A percentile compares a stretch with the other conserved stretches of the same genome.
Conservation (phyloP, 2,329 filamentous ascomycete species). For the Pseudocercospora fijiensis region DNA sequence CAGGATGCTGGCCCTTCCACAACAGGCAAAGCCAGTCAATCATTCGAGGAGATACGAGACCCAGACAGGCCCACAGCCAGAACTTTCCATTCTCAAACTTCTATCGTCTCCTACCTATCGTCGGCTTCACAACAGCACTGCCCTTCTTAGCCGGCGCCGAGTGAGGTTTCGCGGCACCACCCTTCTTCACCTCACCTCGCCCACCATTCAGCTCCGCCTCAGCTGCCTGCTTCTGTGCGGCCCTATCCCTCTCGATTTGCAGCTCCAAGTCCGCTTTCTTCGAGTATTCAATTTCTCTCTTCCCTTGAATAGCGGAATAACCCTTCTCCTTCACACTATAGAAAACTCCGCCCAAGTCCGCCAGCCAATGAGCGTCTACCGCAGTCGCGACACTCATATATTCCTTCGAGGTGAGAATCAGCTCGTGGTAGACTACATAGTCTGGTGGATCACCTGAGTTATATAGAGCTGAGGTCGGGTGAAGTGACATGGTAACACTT, state of each 20-base stretch:
- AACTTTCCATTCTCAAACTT: neutral
- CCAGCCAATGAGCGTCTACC: constrained; percentile 95
- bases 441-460: constrained; percentile 91
- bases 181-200: constrained; percentile 2
- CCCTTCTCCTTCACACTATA: constrained; percentile 98
- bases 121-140: constrained; percentile 35
- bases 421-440: constrained; percentile 96
- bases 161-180: constrained; percentile 7
- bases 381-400: constrained; percentile 97
- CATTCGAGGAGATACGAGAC: neutral
- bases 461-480: constrained; percentile 90
- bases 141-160: constrained; percentile 25
- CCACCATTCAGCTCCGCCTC: constrained; percentile 9
- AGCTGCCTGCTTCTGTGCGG: constrained; percentile 24
- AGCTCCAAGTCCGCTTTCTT: constrained; percentile 35
- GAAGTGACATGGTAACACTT: constrained; percentile 87
- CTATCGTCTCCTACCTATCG: constrained; percentile 25
- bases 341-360: constrained; percentile 93
- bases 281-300: constrained; percentile 35
- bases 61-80: neutral
- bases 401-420: constrained; percentile 94
- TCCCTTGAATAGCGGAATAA: constrained; percentile 44
- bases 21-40: neutral
- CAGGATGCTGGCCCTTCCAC: no score
- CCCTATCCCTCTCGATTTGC: constrained; percentile 34